Percentiles rank a stretch among this genome's conserved stretches.
Evolutionary conservation across 2,329 filamentous ascomycete genomes (phyloP).

Genomic region (Pleomassaria siparia): DNA sequence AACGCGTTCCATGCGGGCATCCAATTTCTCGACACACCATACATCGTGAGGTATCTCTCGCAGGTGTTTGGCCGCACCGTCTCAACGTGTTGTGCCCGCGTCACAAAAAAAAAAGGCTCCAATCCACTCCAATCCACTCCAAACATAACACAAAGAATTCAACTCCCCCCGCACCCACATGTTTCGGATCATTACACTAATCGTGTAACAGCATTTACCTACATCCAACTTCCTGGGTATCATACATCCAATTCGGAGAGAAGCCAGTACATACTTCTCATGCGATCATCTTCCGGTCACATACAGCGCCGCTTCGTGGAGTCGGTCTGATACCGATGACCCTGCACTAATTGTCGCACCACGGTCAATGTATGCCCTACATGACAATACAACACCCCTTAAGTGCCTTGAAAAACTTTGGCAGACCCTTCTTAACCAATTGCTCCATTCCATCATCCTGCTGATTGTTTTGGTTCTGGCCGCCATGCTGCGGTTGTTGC

Average conservation of each 20-base stretch:
- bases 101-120: not conserved
- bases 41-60: too few relatives aligned
- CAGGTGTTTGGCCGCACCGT: too few relatives aligned
- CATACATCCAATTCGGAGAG: slow-evolving; percentile 3
- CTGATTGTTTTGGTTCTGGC: slow-evolving; percentile 44
- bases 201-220: not conserved
- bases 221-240: slow-evolving; percentile 8
- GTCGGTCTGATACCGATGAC: too few relatives aligned
- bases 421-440: slow-evolving; percentile 62
- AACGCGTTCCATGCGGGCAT: too few relatives aligned
- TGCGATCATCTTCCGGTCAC: too few relatives aligned
- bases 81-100: too few relatives aligned
- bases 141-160: not conserved
- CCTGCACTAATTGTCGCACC: too few relatives aligned
- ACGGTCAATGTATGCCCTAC: slow-evolving; percentile 50
- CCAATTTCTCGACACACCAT: too few relatives aligned
- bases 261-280: too few relatives aligned
- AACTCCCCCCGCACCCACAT: not conserved
- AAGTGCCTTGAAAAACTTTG: slow-evolving; percentile 63
- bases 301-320: too few relatives aligned
- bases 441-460: slow-evolving; percentile 61
- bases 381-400: slow-evolving; percentile 74
- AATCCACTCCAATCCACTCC: not conserved
- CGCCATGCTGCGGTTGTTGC: slow-evolving; percentile 49
- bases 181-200: not conserved